Percentiles rank a stretch among this genome's conserved stretches.
Evolutionary conservation across 148 eudicot species (phyloP).

Genomic region (Diospyros lotus): DNA sequence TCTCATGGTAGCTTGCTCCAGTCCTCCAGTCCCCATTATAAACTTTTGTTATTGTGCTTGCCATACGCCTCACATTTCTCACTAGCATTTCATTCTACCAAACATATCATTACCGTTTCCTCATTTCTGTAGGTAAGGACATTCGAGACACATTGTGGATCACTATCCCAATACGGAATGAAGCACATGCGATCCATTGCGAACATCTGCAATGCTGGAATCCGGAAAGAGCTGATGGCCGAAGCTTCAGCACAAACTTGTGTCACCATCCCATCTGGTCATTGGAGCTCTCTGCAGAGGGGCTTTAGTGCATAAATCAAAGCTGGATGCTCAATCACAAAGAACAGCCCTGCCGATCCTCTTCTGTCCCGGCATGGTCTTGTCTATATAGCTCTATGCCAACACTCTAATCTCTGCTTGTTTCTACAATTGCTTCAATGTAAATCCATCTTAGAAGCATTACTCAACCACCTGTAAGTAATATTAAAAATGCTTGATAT

Average conservation of each 20-base stretch:
- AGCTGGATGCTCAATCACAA: not conserved
- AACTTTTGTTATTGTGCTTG: too few relatives aligned
- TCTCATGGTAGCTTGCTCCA: too few relatives aligned
- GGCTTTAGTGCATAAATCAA: conserved; percentile 73
- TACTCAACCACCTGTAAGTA: not conserved
- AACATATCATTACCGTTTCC: too few relatives aligned
- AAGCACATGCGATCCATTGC: conserved; percentile 95
- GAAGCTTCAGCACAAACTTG: conserved; percentile 91
- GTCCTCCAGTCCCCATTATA: too few relatives aligned
- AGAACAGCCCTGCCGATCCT: not conserved
- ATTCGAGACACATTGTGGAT: conserved; percentile 84
- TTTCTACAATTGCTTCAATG: not conserved
- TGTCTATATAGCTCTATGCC: not conserved
- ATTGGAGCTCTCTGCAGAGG: conserved; percentile 79
- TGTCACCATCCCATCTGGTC: conserved; percentile 51
- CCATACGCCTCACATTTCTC: too few relatives aligned
- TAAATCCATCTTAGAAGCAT: conserved; percentile 10
- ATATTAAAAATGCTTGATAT: not conserved
- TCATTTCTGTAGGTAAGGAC: conserved; percentile 59
- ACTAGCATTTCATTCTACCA: too few relatives aligned
- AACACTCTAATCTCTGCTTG: not conserved
- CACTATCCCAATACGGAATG: conserved; percentile 91
- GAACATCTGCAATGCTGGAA: conserved; percentile 87
- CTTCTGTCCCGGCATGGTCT: not conserved
- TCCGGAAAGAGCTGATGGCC: conserved; percentile 60